Base-by-base conservation (phyloP, 306 rosid genomes). In the Lablab purpureus region DNA sequence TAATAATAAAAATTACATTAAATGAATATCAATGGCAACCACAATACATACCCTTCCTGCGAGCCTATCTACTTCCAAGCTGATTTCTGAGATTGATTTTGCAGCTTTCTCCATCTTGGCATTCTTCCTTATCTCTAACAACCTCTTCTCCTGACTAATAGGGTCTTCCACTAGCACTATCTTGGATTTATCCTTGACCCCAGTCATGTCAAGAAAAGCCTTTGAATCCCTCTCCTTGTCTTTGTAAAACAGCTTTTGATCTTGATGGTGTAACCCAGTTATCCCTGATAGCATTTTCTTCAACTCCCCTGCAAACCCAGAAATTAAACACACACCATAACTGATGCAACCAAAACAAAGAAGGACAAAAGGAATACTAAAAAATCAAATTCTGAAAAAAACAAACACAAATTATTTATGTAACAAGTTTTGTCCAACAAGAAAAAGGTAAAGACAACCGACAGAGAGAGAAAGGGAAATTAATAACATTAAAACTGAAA, bases 171-270 rank as follows among this genome's bases (percentile, higher is more conserved):
- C 68, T 4, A 91, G 67, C 14, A 93, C 91, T 9, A 95, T 54
- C 83, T 95, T 95, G 15, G 99, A 93, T 50, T 88, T 88, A 82
- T 93, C 89, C 82, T 91, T 95, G 5, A 95, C 96, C 17, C 99
- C 98, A 72, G 78, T 81, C 28, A 83, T 80, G 76, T 93, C 99
- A 63, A 95, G 91, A 65, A 91, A 95, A 0, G 87, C 89, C 46
- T 91, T 95, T n/a, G 99, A 95, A 82, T 95, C 98, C 75, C 99
- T 93, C 86, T 95, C 99, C 32, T 84, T 95, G 27, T 90, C 93
- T 60, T 93, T 95, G 84, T 86, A 93, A 45, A 93, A 80, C 75
- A 95, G 85, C 88, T 95, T 95, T 87, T 91, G 98, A 76, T 95
- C 99, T 84, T 89, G 75, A 71, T 95, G 98, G 84, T 93, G 97